phyloP scores from a whole-genome alignment of 2,329 filamentous ascomycete genomes.

The Cercospora sesami region DNA sequence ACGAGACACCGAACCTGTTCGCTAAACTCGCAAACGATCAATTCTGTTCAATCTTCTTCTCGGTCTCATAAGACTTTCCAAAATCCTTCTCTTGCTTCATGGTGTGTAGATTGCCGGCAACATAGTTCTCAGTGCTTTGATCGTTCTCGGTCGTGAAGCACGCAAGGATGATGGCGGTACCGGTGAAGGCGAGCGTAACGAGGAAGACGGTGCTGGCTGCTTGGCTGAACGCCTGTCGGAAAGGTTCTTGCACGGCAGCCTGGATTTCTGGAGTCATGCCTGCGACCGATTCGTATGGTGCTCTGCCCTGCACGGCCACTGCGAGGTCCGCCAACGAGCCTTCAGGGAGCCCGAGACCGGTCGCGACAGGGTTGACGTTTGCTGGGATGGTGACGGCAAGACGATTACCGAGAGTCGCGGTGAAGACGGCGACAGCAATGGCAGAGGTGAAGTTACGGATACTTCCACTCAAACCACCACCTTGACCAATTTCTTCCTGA shows the following conservation, averaged over 20 bases:
- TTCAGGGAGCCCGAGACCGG: conserved; percentile 23
- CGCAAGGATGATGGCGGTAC: conserved; percentile 29
- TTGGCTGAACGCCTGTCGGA: conserved; percentile 25
- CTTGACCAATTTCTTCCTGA: conserved; percentile 33
- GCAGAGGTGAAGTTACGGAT: conserved; percentile 31
- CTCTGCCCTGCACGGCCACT: conserved; percentile 24
- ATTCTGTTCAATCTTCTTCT: conserved; percentile 2
- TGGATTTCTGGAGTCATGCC: conserved; percentile 29
- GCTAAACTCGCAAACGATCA: neutral
- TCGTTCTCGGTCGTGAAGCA: conserved; percentile 33
- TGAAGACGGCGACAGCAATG: conserved; percentile 31
- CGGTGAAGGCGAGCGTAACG: conserved; percentile 30
- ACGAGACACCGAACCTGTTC: neutral
- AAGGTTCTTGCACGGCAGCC: conserved; percentile 29
- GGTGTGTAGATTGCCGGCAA: conserved; percentile 30
- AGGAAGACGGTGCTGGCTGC: conserved; percentile 31
- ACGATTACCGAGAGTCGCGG: conserved; percentile 29
- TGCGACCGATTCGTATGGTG: conserved; percentile 21
- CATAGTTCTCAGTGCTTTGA: conserved; percentile 30
- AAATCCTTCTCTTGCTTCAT: conserved; percentile 25
- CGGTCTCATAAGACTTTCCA: neutral
- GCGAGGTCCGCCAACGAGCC: conserved; percentile 22
- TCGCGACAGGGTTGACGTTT: conserved; percentile 27
- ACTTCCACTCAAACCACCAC: conserved; percentile 28
- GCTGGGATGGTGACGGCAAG: conserved; percentile 24